Evolutionary conservation across 2,329 filamentous ascomycete species (phyloP), one percentile per base, ranked within the genome.

Genomic region (Venturia aucupariae): DNA sequence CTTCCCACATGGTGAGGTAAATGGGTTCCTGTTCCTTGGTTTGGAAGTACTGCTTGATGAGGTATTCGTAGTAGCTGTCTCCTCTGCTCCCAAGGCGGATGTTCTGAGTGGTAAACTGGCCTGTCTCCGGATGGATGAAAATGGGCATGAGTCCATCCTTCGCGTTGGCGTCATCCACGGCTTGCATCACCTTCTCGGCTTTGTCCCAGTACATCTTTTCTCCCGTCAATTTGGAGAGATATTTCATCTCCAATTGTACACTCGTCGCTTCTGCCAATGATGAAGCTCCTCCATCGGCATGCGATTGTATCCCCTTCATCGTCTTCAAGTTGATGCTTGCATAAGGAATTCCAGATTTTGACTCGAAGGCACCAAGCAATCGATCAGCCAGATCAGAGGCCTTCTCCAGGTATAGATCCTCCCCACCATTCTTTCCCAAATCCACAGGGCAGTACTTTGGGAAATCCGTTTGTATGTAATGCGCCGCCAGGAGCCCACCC

Each of bases 41-140:
- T 76, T 99, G 94, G 24, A 97, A 82, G 73, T 96, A 97, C 75
- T 99, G 94, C 79, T 99, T 99, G 80, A 97, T 95, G 61, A 99
- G 85, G 75, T 99, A 99, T 77, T 99, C 91, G 77, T 99, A 99
- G 78, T 97, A 99, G 60, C 92, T 97, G 78, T 99, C 94, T 57
- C 94, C 94, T 67, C 94, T 86, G 74, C 91, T 97, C 46, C 94
- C 94, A 27, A 97, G 82, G 22, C 94, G 89, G 71, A 99, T 93
- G 72, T 97, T 96, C 24, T 86, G 77, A 24, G 90, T 91, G 61
- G 85, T 83, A 77, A 97, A 99, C 63, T 85, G 79, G 65, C 94
- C 94, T 15, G 80, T 86, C 35, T 86, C 84, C 4, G 94, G 86
- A 73, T 91, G 87, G 69, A 99, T 88, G 76, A 89, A 97, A 71